These are phyloP conservation scores for Diplodia mutila DNA, from an alignment of 2,329 filamentous ascomycete genomes.

Conservation along the genomic window DNA sequence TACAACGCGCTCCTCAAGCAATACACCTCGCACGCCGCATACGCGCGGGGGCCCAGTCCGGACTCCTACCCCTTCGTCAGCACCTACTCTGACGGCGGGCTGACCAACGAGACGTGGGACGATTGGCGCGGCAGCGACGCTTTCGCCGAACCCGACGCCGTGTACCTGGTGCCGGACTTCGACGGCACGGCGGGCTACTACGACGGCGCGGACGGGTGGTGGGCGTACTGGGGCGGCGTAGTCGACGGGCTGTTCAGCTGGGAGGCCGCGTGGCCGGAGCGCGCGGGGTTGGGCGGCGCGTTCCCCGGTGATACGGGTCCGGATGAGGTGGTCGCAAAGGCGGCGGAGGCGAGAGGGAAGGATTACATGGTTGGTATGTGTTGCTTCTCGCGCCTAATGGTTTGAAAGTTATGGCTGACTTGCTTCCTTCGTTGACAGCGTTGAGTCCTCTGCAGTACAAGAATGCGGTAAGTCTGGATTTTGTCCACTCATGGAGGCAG, in stretches of 20 bases:
- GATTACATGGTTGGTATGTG: slow-evolving; percentile 39
- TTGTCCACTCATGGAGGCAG: too few relatives aligned
- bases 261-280: slow-evolving; percentile 43
- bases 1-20: not conserved
- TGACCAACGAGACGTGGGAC: slow-evolving; percentile 33
- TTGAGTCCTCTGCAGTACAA: slow-evolving; percentile 37
- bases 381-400: slow-evolving; percentile 28
- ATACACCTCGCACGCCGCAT: not conserved
- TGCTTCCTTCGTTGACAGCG: not conserved
- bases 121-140: slow-evolving; percentile 30
- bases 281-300: slow-evolving; percentile 27
- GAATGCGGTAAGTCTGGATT: slow-evolving; percentile 29
- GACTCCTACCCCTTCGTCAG: slow-evolving; percentile 38
- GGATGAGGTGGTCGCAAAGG: slow-evolving; percentile 32
- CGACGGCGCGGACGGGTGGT: slow-evolving; percentile 33
- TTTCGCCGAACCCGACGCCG: not conserved
- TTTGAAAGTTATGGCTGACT: not conserved
- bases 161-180: slow-evolving; percentile 42
- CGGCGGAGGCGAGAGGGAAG: slow-evolving; percentile 34
- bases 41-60: slow-evolving; percentile 26
- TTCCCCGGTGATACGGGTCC: slow-evolving; percentile 35
- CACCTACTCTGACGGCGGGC: slow-evolving; percentile 35
- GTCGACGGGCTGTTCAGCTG: slow-evolving; percentile 46
- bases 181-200: slow-evolving; percentile 38
- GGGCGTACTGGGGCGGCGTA: slow-evolving; percentile 37